Base-by-base conservation (phyloP, 176 grass and related monocot genomes). In the Themeda triandra region DNA sequence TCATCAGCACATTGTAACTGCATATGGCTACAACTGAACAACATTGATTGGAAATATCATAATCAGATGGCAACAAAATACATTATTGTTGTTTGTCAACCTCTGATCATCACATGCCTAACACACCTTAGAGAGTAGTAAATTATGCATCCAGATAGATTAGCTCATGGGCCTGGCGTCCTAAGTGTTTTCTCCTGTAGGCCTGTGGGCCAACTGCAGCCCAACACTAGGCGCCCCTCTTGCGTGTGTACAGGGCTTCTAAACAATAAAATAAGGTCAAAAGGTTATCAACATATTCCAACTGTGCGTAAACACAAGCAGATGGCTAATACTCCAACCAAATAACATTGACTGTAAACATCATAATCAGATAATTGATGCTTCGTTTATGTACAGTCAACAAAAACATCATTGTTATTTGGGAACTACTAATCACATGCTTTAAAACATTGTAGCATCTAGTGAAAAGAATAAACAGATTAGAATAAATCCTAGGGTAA, bases 41-140 rank as follows among this genome's bases (percentile, higher is more conserved):
- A 84, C 59, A 73, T 30, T 32, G 30, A 69, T 27, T 69, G 49
- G 8, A 71, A 49, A 80, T 44, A 66, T 66, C 68, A 86, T 41
- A 80, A 72, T 44, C 17, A 66, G 18, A 71, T 59, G 27, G 18
- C 33, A 82, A 64, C 18, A 68, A 48, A 72, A 75, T 41, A 80
- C 28, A 75, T 40, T 13, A 68, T 46, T 4, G 14, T 48, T 73
- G 30, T 19, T 48, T 51, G 4, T 11, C 5, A 12, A 19, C 15
- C 28, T 68, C 23, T 77, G 63, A 75, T 76, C 46, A 80, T n/a
- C n/a, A n/a, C 44, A 62, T 49, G 59, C 8, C 6, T 33, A 35
- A 44, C n/a, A 13, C 75, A 41, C n/a, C 12, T 62, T 75, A 77
- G 5, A 75, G 30, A 10, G 30, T 70, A 24, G 54, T 59, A 59